Evolutionary conservation across 2,329 filamentous ascomycete genomes (phyloP), one percentile per base, ranked within the genome.

Genomic region (Elsinoe perseae): DNA sequence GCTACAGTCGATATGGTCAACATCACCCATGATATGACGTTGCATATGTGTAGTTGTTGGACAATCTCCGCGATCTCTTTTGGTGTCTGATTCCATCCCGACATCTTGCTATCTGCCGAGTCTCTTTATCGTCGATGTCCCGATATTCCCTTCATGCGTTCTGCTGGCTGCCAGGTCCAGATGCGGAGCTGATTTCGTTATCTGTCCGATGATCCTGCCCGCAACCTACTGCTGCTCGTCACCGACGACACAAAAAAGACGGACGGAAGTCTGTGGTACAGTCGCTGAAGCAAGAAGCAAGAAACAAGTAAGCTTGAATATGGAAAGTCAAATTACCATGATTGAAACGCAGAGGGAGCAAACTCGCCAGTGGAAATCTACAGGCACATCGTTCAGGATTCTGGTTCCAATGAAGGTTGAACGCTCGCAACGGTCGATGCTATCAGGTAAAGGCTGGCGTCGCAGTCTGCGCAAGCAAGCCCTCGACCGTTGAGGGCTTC

Each of bases 1-100:
- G 72, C 68, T 36, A 71, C 27, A 68, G 71, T 75, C 18, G 72
- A 61, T 1, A 70, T 53, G 2, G 59, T 59, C 20, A 75, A 40
- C 53, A 56, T 44, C 14, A n/a, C 18, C 28, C 38, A 44, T 42
- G 38, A 28, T 28, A 56, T 56, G 27, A 46, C 27, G 40, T 16
- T 48, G 53, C 38, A 44, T 14, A 27, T 46, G 28, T 34, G 23
- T 3, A 36, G 6, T 14, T 56, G 25, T 4, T 21, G n/a, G 18
- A 46, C 8, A 20, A 56, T 44, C 16, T 30, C 40, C 10, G n/a
- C 23, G 28, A 46, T 32, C 42, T 56, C 53, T 36, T 32, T 10
- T 21, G 40, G 53, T 10, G 38, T 18, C 27, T 36, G 16, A 36
- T 5, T 20, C 48, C 48, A 52, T 38, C 30, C 48, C 18, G 48